Evolutionary conservation across 2,329 filamentous ascomycete genomes (phyloP), one percentile per base, ranked within the genome.

Genomic region (Shiraia bambusicola): DNA sequence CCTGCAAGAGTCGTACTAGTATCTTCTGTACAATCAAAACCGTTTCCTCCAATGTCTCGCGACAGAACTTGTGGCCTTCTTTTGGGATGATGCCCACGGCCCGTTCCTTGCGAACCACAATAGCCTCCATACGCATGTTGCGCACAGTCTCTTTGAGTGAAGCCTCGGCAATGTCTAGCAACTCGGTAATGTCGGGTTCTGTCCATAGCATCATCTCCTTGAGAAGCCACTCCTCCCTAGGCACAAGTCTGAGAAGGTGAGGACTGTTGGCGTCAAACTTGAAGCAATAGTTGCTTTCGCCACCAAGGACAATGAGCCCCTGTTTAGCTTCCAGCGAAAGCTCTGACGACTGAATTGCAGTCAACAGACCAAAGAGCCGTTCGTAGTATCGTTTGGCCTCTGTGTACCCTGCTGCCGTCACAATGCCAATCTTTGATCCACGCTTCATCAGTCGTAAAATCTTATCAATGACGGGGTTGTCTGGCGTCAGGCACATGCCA

Each of bases 221-320:
- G 4, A 90, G 82, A 30, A 88, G 78, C 88, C 88, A 93, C 34
- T 80, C 75, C 16, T 75, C 69, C 13, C 82, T 76, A 0, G 83
- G 66, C 58, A 85, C 85, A 32, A 85, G 80, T 1, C 78, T 71
- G 10, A 97, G 78, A 13, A 87, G 80, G 66, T 86, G 76, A 1
- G 83, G 80, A 0, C 83, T 82, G 9, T 74, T 69, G 0, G 78
- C 72, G 46, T 83, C 79, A 70, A 87, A 95, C 37, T 83, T 83
- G 72, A 97, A 96, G 37, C 97, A 83, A 68, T 94, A 98, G 72
- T 95, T 97, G 46, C 88, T 89, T 70, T 98, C 93, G 40, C 93
- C 93, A 50, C 93, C 93, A 80, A 98, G 89, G 54, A 98, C 86
- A 48, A 97, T 79, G 5, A 98, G 77, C 56, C 86, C 89, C 55